Percentiles rank a stretch among this genome's conserved stretches.
phyloP scores from a whole-genome alignment of 2,329 filamentous ascomycete species.

The Zalaria sp. region DNA sequence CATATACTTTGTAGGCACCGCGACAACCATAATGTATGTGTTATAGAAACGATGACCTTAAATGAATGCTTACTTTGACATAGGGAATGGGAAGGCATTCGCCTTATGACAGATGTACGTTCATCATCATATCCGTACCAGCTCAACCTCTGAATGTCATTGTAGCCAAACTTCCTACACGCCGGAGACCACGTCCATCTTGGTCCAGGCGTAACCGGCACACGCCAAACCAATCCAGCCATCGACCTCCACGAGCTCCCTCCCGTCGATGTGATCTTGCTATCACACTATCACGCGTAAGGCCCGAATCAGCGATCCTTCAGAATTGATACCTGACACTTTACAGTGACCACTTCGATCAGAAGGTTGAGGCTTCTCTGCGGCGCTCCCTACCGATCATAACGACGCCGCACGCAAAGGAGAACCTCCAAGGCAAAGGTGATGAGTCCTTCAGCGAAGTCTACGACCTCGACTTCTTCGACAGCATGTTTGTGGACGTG shows the following conservation, averaged over 20 bases:
- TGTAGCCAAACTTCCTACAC: constrained; percentile 48
- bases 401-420: constrained; percentile 47
- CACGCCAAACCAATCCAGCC: constrained; percentile 43
- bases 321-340: too few species aligned
- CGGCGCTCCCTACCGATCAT: constrained; percentile 45
- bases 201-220: constrained; percentile 45
- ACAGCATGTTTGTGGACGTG: constrained; percentile 35
- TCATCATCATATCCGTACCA: constrained; percentile 23
- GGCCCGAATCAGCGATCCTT: too few species aligned
- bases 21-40: constrained; percentile 35
- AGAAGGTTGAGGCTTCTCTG: constrained; percentile 35
- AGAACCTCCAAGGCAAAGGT: constrained; percentile 30
- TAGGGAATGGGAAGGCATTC: constrained; percentile 35
- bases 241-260: constrained; percentile 47
- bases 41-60: not conserved
- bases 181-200: constrained; percentile 53
- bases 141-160: constrained; percentile 38
- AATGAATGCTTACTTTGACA: not conserved
- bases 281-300: constrained; percentile 50
- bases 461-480: constrained; percentile 41
- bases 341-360: constrained; percentile 38
- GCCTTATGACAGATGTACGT: constrained; percentile 37
- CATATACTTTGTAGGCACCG: constrained; percentile 42
- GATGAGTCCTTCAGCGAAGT: constrained; percentile 41
- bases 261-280: constrained; percentile 42